phyloP scores from a whole-genome alignment of 2,329 filamentous ascomycete genomes.

The Atkinsonella hypoxylon region DNA sequence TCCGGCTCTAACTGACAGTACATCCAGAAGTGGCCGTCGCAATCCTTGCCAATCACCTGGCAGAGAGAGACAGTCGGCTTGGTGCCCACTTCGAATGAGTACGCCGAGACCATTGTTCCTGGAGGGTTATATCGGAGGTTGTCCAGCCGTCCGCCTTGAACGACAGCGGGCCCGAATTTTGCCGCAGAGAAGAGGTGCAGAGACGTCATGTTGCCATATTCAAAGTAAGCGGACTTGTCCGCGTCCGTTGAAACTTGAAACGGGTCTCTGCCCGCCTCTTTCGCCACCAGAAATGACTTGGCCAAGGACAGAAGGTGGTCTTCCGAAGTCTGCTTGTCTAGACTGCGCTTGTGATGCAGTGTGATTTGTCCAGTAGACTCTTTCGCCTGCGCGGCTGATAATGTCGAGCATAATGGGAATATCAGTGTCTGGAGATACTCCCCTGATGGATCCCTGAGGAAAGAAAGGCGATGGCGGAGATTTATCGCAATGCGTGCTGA shows the following conservation, averaged over 20 bases:
- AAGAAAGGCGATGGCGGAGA: conserved; percentile 3
- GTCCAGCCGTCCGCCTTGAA: not conserved
- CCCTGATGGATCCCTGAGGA: conserved; percentile 4
- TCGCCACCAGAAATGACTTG: conserved; percentile 1
- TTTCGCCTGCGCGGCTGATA: not conserved
- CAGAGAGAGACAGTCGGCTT: conserved; percentile 1
- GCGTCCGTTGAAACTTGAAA: not conserved
- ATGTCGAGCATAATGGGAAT: not conserved
- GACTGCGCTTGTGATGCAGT: conserved; percentile 4
- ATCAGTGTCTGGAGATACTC: conserved; percentile 7
- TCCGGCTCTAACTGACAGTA: conserved; percentile 6
- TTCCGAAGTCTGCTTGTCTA: conserved; percentile 4
- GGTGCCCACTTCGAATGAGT: not conserved
- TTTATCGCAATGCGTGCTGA: conserved; percentile 1
- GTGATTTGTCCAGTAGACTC: conserved; percentile 1
- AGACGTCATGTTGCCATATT: conserved; percentile 4
- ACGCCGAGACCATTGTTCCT: conserved; percentile 5
- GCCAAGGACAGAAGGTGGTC: not conserved
- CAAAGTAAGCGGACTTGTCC: not conserved
- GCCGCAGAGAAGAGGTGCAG: conserved; percentile 5
- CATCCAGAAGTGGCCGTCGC: conserved; percentile 7
- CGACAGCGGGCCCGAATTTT: conserved; percentile 5
- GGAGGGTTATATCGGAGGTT: conserved; percentile 4
- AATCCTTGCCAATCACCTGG: conserved; percentile 5
- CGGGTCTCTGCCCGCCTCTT: not conserved